Conservation (phyloP, 2,329 filamentous ascomycete species). For the Colletotrichum sp. region DNA sequence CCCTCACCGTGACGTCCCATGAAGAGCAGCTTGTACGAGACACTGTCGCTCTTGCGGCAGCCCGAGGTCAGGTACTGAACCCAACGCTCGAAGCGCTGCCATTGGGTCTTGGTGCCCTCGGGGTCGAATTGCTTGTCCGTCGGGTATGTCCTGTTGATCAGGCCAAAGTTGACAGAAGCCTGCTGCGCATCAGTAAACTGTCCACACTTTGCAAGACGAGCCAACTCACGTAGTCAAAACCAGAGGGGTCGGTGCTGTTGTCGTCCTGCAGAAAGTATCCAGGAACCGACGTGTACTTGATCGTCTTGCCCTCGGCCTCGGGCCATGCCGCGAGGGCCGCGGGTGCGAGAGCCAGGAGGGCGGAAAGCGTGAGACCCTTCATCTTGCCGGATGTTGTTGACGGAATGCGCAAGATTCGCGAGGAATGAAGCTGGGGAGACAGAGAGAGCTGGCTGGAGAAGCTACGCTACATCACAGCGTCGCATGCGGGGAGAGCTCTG, state of each 20-base stretch:
- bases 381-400: slow-evolving; percentile 30
- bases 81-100: slow-evolving; percentile 68
- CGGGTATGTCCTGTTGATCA: slow-evolving; percentile 67
- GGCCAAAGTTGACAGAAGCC: slow-evolving; percentile 67
- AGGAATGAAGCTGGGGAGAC: background rate
- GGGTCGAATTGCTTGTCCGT: slow-evolving; percentile 51
- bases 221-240: slow-evolving; percentile 67
- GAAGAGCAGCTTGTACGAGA: slow-evolving; percentile 70
- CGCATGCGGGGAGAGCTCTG: slow-evolving; percentile 6
- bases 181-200: slow-evolving; percentile 31
- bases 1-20: slow-evolving; percentile 76
- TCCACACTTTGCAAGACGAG: background rate
- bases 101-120: slow-evolving; percentile 56
- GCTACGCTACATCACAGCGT: slow-evolving; percentile 4
- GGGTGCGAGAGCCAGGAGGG: slow-evolving; percentile 33
- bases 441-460: background rate
- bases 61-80: slow-evolving; percentile 58
- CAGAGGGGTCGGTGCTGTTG: slow-evolving; percentile 54
- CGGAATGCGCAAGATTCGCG: background rate
- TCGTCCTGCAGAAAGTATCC: slow-evolving; percentile 72
- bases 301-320: slow-evolving; percentile 41
- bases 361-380: slow-evolving; percentile 34
- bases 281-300: slow-evolving; percentile 64
- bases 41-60: slow-evolving; percentile 41
- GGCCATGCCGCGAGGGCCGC: slow-evolving; percentile 34